Conservation (phyloP, 164 flowering plant species). For the Vitis cinerea region DNA sequence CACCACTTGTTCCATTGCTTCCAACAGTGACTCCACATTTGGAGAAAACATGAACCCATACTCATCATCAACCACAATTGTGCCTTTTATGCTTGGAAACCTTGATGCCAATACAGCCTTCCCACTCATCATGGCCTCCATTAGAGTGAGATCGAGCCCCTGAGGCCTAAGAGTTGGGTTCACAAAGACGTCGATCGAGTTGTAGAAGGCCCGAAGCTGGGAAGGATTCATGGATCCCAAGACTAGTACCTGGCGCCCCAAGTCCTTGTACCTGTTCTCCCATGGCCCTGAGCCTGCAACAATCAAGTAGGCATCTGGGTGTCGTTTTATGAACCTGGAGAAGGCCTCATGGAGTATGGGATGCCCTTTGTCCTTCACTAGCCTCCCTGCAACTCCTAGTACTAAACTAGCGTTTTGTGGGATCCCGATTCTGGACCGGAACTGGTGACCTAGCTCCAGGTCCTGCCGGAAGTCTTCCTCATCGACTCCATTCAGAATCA, state of each 20-base stretch:
- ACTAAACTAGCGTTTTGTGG: constrained; percentile 45
- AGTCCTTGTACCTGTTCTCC: constrained; percentile 41
- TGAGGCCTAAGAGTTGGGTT: constrained; percentile 68
- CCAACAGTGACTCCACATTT: constrained; percentile 41
- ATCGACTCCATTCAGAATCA: constrained; percentile 65
- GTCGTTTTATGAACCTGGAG: constrained; percentile 14
- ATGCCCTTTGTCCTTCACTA: constrained; percentile 70
- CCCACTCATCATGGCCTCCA: constrained; percentile 68
- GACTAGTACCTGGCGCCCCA: constrained; percentile 41
- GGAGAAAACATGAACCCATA: constrained; percentile 56
- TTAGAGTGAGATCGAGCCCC: constrained; percentile 59
- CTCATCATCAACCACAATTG: constrained; percentile 41
- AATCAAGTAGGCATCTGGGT: constrained; percentile 37
- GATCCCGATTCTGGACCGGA: constrained; percentile 34
- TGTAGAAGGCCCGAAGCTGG: constrained; percentile 44
- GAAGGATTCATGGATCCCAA: constrained; percentile 43
- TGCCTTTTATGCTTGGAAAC: constrained; percentile 57
- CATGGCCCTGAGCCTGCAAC: constrained; percentile 71
- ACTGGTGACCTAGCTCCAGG: constrained; percentile 25
- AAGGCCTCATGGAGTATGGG: constrained; percentile 57
- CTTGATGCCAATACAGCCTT: constrained; percentile 56
- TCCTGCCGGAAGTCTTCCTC: constrained; percentile 31
- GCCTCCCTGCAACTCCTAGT: constrained; percentile 58
- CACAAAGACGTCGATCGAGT: constrained; percentile 61
- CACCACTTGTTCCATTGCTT: constrained; percentile 38